Evolutionary conservation across 139 green algal genomes (phyloP).

Genomic region (Tetradesmus lagerheimii): DNA sequence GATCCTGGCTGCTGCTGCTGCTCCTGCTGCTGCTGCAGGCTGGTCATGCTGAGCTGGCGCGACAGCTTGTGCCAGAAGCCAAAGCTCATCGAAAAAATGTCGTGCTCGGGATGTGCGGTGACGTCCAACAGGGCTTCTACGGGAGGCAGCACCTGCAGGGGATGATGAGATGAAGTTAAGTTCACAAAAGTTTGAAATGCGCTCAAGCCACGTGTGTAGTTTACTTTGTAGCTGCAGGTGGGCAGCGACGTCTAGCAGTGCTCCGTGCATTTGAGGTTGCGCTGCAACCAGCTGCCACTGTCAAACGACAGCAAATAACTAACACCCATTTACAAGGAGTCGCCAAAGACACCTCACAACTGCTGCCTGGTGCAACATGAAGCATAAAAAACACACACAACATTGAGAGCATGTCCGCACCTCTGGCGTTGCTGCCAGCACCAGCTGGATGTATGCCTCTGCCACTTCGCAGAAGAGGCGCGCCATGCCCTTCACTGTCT

Average conservation of each 20-base stretch:
- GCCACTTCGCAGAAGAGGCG: slow-evolving; percentile 94
- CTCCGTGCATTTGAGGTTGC: slow-evolving; percentile 81
- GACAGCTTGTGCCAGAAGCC: slow-evolving; percentile 93
- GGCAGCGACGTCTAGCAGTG: slow-evolving; percentile 63
- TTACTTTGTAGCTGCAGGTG: too few species aligned
- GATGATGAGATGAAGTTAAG: too few species aligned
- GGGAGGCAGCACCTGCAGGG: slow-evolving; percentile 58
- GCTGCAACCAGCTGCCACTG: too few species aligned
- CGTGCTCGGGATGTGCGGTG: slow-evolving; percentile 79
- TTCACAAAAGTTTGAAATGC: too few species aligned
- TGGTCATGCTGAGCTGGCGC: slow-evolving; percentile 18
- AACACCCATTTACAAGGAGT: too few species aligned
- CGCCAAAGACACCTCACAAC: too few species aligned
- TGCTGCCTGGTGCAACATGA: too few species aligned
- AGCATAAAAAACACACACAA: too few species aligned
- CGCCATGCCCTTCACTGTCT: slow-evolving; percentile 91
- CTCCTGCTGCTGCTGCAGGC: slow-evolving; percentile 11
- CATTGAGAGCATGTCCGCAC: too few species aligned
- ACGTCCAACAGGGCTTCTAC: slow-evolving; percentile 94
- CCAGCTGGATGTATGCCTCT: slow-evolving; percentile 88
- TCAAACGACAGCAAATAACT: too few species aligned
- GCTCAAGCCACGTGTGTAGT: too few species aligned
- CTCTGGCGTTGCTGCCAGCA: slow-evolving; percentile 69
- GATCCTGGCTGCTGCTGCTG: slow-evolving; percentile 42
- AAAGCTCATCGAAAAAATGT: slow-evolving; percentile 87